Percentiles rank a stretch among this genome's conserved stretches.
phyloP scores from a whole-genome alignment of 2,329 filamentous ascomycete species.

The Fusarium lyarnte region DNA sequence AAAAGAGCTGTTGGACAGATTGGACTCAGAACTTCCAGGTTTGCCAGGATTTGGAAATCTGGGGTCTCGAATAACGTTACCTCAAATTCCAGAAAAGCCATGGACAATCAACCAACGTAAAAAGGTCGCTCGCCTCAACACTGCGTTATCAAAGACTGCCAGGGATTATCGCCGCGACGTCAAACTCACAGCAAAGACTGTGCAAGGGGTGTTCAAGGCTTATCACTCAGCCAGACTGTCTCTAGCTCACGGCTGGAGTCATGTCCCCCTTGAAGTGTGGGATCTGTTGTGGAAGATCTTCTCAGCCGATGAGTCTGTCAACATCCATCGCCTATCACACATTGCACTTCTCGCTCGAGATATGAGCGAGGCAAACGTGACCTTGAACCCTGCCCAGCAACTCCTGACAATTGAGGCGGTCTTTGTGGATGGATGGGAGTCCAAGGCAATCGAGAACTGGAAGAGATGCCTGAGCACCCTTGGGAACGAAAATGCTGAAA shows the following conservation, averaged over 20 bases:
- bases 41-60: constrained; percentile 40
- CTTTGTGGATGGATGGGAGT: constrained; percentile 68
- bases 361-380: constrained; percentile 67
- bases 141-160: constrained; percentile 42
- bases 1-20: constrained; percentile 46
- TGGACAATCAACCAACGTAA: constrained; percentile 52
- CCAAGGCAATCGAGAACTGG: constrained; percentile 71
- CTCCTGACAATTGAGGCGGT: constrained; percentile 75
- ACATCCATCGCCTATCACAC: constrained; percentile 67
- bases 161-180: constrained; percentile 43
- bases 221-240: constrained; percentile 59
- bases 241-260: constrained; percentile 58
- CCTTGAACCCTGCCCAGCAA: constrained; percentile 66
- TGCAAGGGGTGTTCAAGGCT: constrained; percentile 57
- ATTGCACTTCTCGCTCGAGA: constrained; percentile 71
- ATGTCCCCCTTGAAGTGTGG: constrained; percentile 70
- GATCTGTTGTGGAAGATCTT: constrained; percentile 72
- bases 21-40: constrained; percentile 45
- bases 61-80: constrained; percentile 38
- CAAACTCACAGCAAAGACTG: constrained; percentile 47
- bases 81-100: constrained; percentile 50
- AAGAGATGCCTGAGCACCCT: constrained; percentile 64
- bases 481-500: constrained; percentile 56
- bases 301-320: constrained; percentile 60
- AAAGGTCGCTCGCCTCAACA: constrained; percentile 52